Conservation (phyloP, 2,329 filamentous ascomycete species). For the Xylaria sp. region DNA sequence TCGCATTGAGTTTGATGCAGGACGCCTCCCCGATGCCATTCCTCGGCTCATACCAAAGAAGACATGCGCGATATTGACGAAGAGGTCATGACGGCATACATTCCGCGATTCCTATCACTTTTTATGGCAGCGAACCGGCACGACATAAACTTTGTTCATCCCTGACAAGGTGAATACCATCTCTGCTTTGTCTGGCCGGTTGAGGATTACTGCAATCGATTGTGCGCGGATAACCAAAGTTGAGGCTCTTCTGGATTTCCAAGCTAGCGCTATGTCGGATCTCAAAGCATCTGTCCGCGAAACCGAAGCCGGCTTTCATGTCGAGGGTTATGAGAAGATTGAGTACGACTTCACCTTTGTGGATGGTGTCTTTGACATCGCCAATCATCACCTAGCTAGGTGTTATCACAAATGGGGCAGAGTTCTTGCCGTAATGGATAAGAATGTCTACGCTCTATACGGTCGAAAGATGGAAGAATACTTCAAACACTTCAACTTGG, state of each 20-base stretch:
- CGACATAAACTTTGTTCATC: slow-evolving; percentile 1
- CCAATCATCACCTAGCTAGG: slow-evolving; percentile 70
- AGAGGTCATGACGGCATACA: slow-evolving; percentile 26
- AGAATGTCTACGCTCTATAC: slow-evolving; percentile 77
- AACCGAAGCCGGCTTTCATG: slow-evolving; percentile 73
- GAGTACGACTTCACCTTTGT: slow-evolving; percentile 80
- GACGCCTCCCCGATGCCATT: not conserved
- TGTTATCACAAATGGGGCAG: slow-evolving; percentile 74
- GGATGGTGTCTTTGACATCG: slow-evolving; percentile 72
- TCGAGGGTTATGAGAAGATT: slow-evolving; percentile 80
- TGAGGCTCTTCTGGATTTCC: slow-evolving; percentile 25
- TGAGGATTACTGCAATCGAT: not conserved
- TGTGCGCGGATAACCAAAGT: not conserved
- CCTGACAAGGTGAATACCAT: not conserved
- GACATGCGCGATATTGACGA: not conserved
- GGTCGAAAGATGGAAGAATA: slow-evolving; percentile 73
- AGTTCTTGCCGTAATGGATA: slow-evolving; percentile 75
- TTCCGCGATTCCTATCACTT: not conserved
- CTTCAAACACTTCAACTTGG: slow-evolving; percentile 71
- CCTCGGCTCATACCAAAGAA: not conserved
- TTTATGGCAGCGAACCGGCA: not conserved
- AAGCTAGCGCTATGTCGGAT: slow-evolving; percentile 69
- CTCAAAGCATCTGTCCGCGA: slow-evolving; percentile 73
- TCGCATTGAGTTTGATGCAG: not conserved
- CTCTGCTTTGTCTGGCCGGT: not conserved